Percentiles rank a stretch among this genome's conserved stretches.
Evolutionary conservation across 2,329 filamentous ascomycete genomes (phyloP).

Genomic region (Leptographium galeiforme): DNA sequence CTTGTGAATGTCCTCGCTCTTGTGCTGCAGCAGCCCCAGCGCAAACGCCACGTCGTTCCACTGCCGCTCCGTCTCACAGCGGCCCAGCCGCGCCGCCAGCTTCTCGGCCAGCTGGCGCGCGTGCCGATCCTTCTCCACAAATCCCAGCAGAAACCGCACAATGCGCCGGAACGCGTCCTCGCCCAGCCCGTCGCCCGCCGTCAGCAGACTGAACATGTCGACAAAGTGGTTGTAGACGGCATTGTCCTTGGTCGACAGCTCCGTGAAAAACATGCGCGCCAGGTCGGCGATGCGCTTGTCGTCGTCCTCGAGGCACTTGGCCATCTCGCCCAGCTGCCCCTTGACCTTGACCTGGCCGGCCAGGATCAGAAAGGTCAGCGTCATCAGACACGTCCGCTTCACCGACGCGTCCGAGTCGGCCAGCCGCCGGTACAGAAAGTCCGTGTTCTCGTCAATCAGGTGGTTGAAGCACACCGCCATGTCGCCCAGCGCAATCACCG

Average conservation of each 20-base stretch:
- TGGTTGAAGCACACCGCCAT: slow-evolving; percentile 99
- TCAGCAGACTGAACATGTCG: slow-evolving; percentile 93
- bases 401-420: slow-evolving; percentile 82
- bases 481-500: slow-evolving; percentile 91
- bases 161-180: slow-evolving; percentile 81
- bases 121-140: slow-evolving; percentile 99
- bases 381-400: slow-evolving; percentile 97
- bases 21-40: slow-evolving; percentile 77
- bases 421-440: slow-evolving; percentile 88
- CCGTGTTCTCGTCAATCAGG: slow-evolving; percentile 96
- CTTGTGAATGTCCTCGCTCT: slow-evolving; percentile 80
- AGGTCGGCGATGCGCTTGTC: slow-evolving; percentile 90
- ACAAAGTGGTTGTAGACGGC: slow-evolving; percentile 99
- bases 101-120: slow-evolving; percentile 90
- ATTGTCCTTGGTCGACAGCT: slow-evolving; percentile 95
- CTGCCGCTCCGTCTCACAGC: slow-evolving; percentile 85
- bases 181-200: slow-evolving; percentile 45
- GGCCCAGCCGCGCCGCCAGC: slow-evolving; percentile 67
- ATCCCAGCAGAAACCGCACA: slow-evolving; percentile 83
- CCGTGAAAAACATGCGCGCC: slow-evolving; percentile 95
- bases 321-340: slow-evolving; percentile 96
- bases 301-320: slow-evolving; percentile 93
- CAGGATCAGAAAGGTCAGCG: slow-evolving; percentile 88
- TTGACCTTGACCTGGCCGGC: slow-evolving; percentile 99
- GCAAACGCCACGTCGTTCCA: slow-evolving; percentile 98